Base-by-base conservation (phyloP, 352 stramenopile species). In the Phytophthora niederhauseri region DNA sequence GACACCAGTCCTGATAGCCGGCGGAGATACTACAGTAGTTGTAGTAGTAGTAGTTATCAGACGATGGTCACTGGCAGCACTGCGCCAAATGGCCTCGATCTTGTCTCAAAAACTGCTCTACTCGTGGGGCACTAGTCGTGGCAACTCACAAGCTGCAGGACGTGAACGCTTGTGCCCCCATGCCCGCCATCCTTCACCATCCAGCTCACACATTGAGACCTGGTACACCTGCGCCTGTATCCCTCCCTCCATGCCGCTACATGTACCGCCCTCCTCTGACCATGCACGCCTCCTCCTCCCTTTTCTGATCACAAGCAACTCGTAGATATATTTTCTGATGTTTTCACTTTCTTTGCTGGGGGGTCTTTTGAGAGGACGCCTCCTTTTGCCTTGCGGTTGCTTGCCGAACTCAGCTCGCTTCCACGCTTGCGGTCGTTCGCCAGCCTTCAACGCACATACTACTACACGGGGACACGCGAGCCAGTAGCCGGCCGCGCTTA, bases 361-460 rank as follows among this genome's bases (percentile, higher is more conserved):
- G 22, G 41, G 8, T 50, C 14, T 53, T 31, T 31, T 30, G 43
- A 50, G 43, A 24, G 6, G 43, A 22, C 43, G 6, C 17, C n/a
- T 14, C 26, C 7, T 19, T 19, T 19, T 43, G 36, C 17, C 43
- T 36, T 46, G 46, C 57, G 30, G 36, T 73, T 69, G 57, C 57
- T 70, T 62, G 41, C 31, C 43, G 41, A 55, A 62, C 49, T 63
- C 30, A 57, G 66, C 48, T 60, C 46, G 48, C 59, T 69, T 57
- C 55, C 59, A 64, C 64, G 57, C 64, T 70, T 20, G 51, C 41
- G 31, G 64, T 71, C 64, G 51, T 53, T 71, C 57, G 49, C 28
- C 56, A 66, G 50, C 57, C 38, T 68, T 56, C 31, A 61, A 64
- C 45, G 38, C 41, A 70, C 61, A 62, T 51, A 70, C 54, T 65